A percentile compares a stretch with the other conserved stretches of the same genome.
phyloP scores from a whole-genome alignment of 371 early-diverging fungal genomes.

The Syncephalastrum racemosum region DNA sequence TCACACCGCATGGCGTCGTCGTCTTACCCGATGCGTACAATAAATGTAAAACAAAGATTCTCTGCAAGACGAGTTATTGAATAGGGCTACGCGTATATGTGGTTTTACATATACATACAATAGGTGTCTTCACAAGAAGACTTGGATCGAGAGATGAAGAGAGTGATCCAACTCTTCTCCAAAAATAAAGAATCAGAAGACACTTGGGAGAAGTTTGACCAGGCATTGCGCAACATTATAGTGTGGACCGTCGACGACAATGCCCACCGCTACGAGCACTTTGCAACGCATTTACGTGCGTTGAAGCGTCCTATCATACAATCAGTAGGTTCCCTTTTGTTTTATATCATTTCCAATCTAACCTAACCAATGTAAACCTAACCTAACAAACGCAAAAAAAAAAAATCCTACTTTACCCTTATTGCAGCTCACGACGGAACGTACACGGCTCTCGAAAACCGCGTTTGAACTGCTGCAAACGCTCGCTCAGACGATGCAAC shows the following conservation, averaged over 20 bases:
- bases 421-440: conserved; percentile 49
- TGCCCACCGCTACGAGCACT: conserved; percentile 24
- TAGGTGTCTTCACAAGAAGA: conserved; percentile 32
- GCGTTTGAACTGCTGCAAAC: conserved; percentile 52
- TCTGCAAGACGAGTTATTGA: too few species aligned
- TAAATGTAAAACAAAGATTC: too few species aligned
- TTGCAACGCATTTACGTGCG: conserved; percentile 30
- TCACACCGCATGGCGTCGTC: too few species aligned
- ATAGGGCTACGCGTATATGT: too few species aligned
- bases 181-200: conserved; percentile 38
- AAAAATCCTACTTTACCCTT: not conserved
- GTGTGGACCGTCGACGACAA: conserved; percentile 24
- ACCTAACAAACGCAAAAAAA: not conserved
- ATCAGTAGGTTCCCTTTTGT: conserved; percentile 22
- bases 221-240: conserved; percentile 32
- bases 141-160: conserved; percentile 39
- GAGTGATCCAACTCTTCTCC: conserved; percentile 22
- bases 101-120: too few species aligned
- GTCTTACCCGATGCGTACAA: too few species aligned
- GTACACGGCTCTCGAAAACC: conserved; percentile 53
- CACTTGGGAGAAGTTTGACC: conserved; percentile 36
- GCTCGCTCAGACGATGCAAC: conserved; percentile 42
- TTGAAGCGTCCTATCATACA: conserved; percentile 31
- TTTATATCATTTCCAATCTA: too few species aligned
- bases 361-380: not conserved